phyloP scores from a whole-genome alignment of 306 rosid species.

The Dryas octopetala region DNA sequence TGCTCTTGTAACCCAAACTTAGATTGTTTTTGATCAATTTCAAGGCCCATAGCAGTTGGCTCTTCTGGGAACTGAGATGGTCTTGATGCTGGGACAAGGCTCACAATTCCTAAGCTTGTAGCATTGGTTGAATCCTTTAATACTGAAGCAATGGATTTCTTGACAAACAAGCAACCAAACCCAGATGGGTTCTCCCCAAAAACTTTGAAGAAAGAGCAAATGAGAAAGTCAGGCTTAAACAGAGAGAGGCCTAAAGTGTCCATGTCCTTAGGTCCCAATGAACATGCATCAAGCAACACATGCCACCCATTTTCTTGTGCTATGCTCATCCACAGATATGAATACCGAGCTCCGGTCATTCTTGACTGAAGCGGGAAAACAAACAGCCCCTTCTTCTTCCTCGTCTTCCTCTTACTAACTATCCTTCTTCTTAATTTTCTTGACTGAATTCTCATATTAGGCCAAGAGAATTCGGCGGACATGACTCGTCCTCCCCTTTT shows the following conservation, averaged over 20 bases:
- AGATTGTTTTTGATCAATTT: slow-evolving; percentile 20
- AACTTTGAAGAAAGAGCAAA: slow-evolving; percentile 72
- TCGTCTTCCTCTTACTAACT: slow-evolving; percentile 28
- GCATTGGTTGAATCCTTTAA: slow-evolving; percentile 40
- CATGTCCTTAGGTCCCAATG: slow-evolving; percentile 80
- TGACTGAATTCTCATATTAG: slow-evolving; percentile 42
- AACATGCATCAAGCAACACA: slow-evolving; percentile 70
- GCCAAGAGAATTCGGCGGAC: slow-evolving; percentile 72
- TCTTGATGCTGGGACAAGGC: slow-evolving; percentile 45
- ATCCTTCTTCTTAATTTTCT: slow-evolving; percentile 52
- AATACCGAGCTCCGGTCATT: slow-evolving; percentile 67
- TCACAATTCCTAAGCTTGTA: slow-evolving; percentile 59
- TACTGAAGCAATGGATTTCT: slow-evolving; percentile 55
- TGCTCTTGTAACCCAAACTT: not conserved
- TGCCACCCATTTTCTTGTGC: slow-evolving; percentile 85
- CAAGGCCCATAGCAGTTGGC: not conserved
- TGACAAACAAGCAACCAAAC: slow-evolving; percentile 74
- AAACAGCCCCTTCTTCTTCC: slow-evolving; percentile 53
- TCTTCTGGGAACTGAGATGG: slow-evolving; percentile 20
- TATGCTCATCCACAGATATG: slow-evolving; percentile 78
- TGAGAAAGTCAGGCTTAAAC: slow-evolving; percentile 73
- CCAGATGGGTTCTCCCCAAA: slow-evolving; percentile 86
- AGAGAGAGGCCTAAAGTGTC: slow-evolving; percentile 73
- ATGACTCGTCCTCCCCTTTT: slow-evolving; percentile 48
- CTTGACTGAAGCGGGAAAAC: slow-evolving; percentile 84